A percentile compares a stretch with the other conserved stretches of the same genome.
Evolutionary conservation across 2,329 filamentous ascomycete species (phyloP).

Genomic region (Colletotrichum liaoningense): DNA sequence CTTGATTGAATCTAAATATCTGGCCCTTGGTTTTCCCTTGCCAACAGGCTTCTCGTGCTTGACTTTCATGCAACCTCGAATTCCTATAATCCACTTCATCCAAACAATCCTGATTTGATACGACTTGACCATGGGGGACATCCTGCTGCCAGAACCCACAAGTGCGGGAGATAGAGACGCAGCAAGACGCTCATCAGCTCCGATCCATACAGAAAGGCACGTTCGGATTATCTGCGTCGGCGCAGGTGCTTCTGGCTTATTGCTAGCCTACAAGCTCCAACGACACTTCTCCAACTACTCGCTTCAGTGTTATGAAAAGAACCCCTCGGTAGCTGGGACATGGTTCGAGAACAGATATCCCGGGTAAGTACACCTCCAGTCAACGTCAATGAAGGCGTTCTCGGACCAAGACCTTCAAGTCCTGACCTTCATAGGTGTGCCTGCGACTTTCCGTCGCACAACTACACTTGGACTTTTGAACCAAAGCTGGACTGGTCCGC

Average conservation of each 20-base stretch:
- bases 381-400: neutral
- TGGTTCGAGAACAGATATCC: conserved; percentile 64
- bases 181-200: conserved; percentile 8
- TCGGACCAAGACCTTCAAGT: no score
- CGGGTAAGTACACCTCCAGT: conserved; percentile 43
- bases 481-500: conserved; percentile 69
- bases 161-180: conserved; percentile 10
- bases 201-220: conserved; percentile 28
- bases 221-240: conserved; percentile 54
- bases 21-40: neutral
- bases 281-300: conserved; percentile 55
- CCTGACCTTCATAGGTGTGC: conserved; percentile 46
- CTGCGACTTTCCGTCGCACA: conserved; percentile 63
- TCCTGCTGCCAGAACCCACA: conserved; percentile 1
- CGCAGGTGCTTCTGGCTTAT: conserved; percentile 59
- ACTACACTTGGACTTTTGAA: conserved; percentile 63
- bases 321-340: conserved; percentile 63
- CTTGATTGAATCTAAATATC: neutral
- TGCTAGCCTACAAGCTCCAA: conserved; percentile 60
- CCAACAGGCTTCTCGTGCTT: no score
- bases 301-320: conserved; percentile 62
- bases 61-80: neutral
- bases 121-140: conserved; percentile 14
- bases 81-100: neutral
- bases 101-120: neutral